phyloP scores from a whole-genome alignment of 225 moss, liverwort and hornwort species.

The Rhytidiadelphus loreus region DNA sequence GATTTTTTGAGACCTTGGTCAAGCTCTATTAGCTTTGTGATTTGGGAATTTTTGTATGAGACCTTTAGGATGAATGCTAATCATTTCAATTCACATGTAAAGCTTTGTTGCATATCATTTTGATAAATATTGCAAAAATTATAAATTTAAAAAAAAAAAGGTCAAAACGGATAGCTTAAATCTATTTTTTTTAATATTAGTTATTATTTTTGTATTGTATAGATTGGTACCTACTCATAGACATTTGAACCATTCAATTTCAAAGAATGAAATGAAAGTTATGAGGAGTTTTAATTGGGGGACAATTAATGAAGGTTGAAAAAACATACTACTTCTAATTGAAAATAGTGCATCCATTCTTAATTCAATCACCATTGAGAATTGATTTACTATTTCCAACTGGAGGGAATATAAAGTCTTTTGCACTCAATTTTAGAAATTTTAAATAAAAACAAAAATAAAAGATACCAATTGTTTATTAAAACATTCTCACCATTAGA shows the following conservation, averaged over 20 bases:
- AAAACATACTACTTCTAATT: too few relatives aligned
- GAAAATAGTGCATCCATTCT: too few relatives aligned
- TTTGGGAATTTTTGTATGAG: neutral
- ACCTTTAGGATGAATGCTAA: neutral
- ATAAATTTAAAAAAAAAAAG: too few relatives aligned
- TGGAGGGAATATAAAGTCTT: neutral
- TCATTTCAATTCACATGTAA: too few relatives aligned
- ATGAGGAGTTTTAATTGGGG: neutral
- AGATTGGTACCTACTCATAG: neutral
- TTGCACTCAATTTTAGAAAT: neutral
- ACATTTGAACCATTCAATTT: too few relatives aligned
- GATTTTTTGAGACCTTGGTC: fast-evolving
- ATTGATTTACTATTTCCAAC: too few relatives aligned
- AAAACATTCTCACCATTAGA: neutral
- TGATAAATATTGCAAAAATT: neutral
- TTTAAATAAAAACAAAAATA: neutral
- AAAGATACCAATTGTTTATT: neutral
- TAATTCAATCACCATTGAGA: too few relatives aligned
- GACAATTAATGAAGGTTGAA: neutral
- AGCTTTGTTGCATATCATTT: neutral
- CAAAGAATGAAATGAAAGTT: neutral
- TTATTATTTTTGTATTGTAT: neutral
- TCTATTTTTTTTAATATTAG: neutral
- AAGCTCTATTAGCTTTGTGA: neutral
- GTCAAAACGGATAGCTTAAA: fast-evolving